Conservation (phyloP, 78 protist species). For the Corallochytrium limacisporum region DNA sequence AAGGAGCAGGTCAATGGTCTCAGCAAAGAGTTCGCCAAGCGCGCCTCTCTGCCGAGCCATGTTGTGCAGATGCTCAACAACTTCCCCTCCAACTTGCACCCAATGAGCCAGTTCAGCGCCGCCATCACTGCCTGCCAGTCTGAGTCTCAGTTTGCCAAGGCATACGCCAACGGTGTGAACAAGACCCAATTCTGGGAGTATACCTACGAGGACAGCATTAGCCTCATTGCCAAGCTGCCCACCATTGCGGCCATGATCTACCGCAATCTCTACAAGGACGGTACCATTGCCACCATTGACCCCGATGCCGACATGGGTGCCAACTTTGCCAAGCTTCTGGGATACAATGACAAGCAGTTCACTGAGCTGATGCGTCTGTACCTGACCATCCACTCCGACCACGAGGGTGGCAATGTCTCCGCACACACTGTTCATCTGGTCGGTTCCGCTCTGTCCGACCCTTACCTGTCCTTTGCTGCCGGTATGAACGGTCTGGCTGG, state of each 20-base stretch:
- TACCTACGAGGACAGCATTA: slow-evolving; percentile 75
- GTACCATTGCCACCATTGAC: slow-evolving; percentile 36
- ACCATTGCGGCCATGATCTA: slow-evolving; percentile 80
- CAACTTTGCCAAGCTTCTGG: slow-evolving; percentile 69
- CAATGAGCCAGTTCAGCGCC: slow-evolving; percentile 79
- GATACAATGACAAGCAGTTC: slow-evolving; percentile 48
- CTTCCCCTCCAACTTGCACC: slow-evolving; percentile 81
- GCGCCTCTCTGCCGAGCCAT: slow-evolving; percentile 38
- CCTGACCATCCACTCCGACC: slow-evolving; percentile 88
- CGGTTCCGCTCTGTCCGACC: slow-evolving; percentile 92
- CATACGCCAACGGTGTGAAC: slow-evolving; percentile 67
- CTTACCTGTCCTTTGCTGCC: slow-evolving; percentile 82
- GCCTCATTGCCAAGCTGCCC: slow-evolving; percentile 86
- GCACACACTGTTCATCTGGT: slow-evolving; percentile 95
- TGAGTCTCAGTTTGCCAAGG: slow-evolving; percentile 67
- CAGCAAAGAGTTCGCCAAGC: slow-evolving; percentile 1
- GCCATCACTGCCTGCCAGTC: slow-evolving; percentile 56
- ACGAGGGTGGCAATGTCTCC: slow-evolving; percentile 84
- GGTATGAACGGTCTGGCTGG: slow-evolving; percentile 92
- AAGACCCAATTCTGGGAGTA: slow-evolving; percentile 83
- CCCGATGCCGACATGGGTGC: slow-evolving; percentile 66
- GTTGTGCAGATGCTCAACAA: slow-evolving; percentile 47
- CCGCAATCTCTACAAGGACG: slow-evolving; percentile 53
- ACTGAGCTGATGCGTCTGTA: slow-evolving; percentile 87
- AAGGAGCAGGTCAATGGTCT: slow-evolving; percentile 30